These are phyloP conservation scores for Anthracocystis panici-leucophaei DNA, from an alignment of 1,284 basidiomycete species.

Conservation along the genomic window DNA sequence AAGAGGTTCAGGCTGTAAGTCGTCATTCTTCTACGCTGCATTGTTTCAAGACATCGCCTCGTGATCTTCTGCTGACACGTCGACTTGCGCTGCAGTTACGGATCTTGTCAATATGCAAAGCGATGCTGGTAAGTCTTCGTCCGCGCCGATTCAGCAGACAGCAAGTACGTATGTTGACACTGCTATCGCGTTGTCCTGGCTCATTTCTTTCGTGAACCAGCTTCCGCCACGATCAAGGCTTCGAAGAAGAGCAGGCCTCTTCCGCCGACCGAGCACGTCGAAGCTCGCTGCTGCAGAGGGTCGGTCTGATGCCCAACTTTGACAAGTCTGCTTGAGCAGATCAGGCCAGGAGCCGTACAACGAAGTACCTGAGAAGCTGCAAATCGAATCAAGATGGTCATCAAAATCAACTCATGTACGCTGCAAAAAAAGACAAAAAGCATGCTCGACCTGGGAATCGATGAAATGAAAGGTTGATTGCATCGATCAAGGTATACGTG, in stretches of 20 bases:
- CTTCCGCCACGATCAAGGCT: conserved; percentile 41
- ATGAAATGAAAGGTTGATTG: conserved; percentile 6
- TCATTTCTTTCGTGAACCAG: conserved; percentile 1
- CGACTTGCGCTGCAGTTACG: conserved; percentile 75
- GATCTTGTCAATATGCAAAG: conserved; percentile 88
- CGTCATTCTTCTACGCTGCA: too few relatives aligned
- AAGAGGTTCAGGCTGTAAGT: conserved; percentile 77
- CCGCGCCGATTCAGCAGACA: too few relatives aligned
- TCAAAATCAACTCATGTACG: neutral
- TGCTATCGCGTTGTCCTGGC: too few relatives aligned
- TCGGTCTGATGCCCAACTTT: conserved; percentile 22
- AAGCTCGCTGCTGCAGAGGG: conserved; percentile 32
- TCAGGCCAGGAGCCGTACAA: neutral
- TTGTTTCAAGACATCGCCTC: neutral
- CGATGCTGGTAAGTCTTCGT: conserved; percentile 70
- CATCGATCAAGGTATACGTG: neutral
- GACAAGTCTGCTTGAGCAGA: neutral
- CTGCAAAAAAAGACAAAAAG: neutral
- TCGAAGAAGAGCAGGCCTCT: neutral
- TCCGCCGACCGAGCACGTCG: conserved; percentile 12
- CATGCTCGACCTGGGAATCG: neutral
- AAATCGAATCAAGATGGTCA: too few relatives aligned
- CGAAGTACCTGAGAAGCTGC: too few relatives aligned
- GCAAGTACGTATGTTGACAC: neutral
- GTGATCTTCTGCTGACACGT: neutral